phyloP scores from a whole-genome alignment of 768 basidiomycete species.

The Trametes cubensis region DNA sequence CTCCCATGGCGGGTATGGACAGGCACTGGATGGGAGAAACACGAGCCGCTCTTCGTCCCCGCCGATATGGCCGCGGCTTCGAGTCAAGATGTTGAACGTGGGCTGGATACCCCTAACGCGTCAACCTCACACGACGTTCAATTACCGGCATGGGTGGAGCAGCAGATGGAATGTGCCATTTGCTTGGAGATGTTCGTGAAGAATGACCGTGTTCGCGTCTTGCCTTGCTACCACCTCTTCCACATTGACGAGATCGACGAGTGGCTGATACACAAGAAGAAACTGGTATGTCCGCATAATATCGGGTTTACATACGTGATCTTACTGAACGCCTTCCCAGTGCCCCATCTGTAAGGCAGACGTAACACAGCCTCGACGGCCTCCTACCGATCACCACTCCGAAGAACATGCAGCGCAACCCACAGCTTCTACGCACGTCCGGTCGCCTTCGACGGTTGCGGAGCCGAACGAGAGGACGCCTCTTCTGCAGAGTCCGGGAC shows the following conservation, averaged over 20 bases:
- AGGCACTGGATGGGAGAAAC: conserved; percentile 79
- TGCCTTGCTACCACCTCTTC: conserved; percentile 95
- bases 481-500: conserved; percentile 12
- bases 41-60: conserved; percentile 44
- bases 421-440: neutral
- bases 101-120: conserved; percentile 22
- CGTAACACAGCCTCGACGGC: conserved; percentile 59
- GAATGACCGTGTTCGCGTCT: conserved; percentile 87
- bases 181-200: conserved; percentile 85
- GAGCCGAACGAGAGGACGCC: conserved; percentile 16
- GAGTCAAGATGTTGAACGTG: conserved; percentile 27
- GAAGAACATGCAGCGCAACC: neutral
- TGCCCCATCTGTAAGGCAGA: conserved; percentile 94
- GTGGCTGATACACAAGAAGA: conserved; percentile 92
- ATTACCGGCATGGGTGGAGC: conserved; percentile 74
- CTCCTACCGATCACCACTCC: neutral
- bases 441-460: neutral
- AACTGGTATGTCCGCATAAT: conserved; percentile 64
- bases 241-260: conserved; percentile 89
- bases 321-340: conserved; percentile 40
- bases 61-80: conserved; percentile 16
- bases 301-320: neutral
- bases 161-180: conserved; percentile 88
- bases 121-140: conserved; percentile 31
- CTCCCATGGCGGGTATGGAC: conserved; percentile 87